A percentile compares a stretch with the other conserved stretches of the same genome.
Conservation (phyloP, 169 alveolate genomes). For the Eimeria sp. region DNA sequence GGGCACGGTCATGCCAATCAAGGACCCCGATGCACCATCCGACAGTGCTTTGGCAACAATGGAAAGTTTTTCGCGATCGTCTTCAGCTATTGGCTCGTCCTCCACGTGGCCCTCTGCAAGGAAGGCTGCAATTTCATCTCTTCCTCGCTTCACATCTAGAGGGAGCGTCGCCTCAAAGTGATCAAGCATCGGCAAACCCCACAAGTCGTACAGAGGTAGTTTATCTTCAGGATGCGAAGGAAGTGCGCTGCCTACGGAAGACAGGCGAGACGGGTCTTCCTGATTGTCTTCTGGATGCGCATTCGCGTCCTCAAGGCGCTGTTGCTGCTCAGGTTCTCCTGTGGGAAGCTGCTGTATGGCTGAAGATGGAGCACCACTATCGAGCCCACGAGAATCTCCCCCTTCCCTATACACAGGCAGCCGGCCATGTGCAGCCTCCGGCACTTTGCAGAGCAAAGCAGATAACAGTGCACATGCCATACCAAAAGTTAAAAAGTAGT, state of each 20-base stretch:
- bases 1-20: background rate
- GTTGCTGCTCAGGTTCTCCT: background rate
- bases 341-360: background rate
- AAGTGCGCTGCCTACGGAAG: background rate
- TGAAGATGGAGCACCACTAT: background rate
- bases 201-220: background rate
- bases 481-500: background rate
- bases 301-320: background rate
- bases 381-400: background rate
- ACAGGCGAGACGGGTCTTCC: background rate
- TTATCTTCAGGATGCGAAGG: background rate
- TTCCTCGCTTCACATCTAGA: background rate
- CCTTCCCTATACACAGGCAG: background rate
- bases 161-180: slow-evolving; percentile 27
- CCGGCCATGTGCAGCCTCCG: background rate
- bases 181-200: slow-evolving; percentile 42
- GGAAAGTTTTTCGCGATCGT: background rate
- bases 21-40: background rate
- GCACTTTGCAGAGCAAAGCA: background rate
- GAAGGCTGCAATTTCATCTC: slow-evolving; percentile 12
- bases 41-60: background rate
- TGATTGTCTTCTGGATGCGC: background rate
- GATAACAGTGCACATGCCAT: background rate
- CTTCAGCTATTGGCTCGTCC: background rate
- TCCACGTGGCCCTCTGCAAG: background rate